Conservation (phyloP, 495 filamentous ascomycete species). For the Aspergillus diversus region DNA sequence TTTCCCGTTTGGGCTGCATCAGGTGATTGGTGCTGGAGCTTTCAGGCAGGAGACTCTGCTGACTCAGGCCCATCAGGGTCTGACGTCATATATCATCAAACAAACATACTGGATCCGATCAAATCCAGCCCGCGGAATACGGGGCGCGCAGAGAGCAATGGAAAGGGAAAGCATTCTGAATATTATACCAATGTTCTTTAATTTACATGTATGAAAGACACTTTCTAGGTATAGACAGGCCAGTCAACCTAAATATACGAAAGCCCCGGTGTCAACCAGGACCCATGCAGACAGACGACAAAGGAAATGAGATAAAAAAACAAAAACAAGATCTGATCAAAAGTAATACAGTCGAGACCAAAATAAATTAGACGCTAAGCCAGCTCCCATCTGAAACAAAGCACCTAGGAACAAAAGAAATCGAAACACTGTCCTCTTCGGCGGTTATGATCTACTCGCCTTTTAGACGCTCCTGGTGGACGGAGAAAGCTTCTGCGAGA, state of each 20-base stretch:
- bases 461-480: conserved; percentile 62
- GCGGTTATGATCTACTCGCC: conserved; percentile 49
- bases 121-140: neutral
- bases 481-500: conserved; percentile 71
- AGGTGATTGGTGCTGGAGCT: conserved; percentile 35
- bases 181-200: conserved; percentile 29
- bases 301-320: conserved; percentile 26
- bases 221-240: conserved; percentile 29
- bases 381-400: conserved; percentile 33
- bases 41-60: conserved; percentile 25
- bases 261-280: conserved; percentile 31
- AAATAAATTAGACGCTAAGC: conserved; percentile 35
- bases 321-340: conserved; percentile 9
- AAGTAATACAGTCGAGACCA: conserved; percentile 35
- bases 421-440: conserved; percentile 21
- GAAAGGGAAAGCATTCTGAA: conserved; percentile 14
- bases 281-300: conserved; percentile 32
- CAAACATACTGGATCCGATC: no score
- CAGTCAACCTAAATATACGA: conserved; percentile 24
- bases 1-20: conserved; percentile 26
- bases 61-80: conserved; percentile 24
- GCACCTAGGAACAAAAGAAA: conserved; percentile 30
- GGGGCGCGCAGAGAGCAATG: neutral
- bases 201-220: conserved; percentile 31
- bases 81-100: conserved; percentile 24